Evolutionary conservation across 192 early-diverging fungal species (phyloP).

Genomic region (Lunasporangiospora selenospora): DNA sequence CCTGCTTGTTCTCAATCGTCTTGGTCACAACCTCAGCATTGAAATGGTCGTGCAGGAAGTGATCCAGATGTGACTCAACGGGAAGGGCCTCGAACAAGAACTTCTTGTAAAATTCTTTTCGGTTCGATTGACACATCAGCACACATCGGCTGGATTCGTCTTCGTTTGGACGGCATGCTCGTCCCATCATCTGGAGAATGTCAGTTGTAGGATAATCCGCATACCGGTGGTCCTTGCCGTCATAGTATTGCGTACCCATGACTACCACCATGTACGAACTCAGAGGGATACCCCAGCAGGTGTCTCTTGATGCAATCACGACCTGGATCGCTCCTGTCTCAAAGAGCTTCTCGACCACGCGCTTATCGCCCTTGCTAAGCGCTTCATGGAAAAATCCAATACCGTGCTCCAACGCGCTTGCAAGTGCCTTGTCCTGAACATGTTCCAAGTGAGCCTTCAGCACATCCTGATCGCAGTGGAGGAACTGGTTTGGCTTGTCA

Average conservation of each 20-base stretch:
- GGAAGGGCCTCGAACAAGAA: constrained; percentile 97
- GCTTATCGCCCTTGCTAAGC: constrained; percentile 74
- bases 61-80: constrained; percentile 94
- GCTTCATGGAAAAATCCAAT: constrained; percentile 95
- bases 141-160: constrained; percentile 80
- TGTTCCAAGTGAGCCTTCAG: constrained; percentile 65
- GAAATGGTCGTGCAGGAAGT: constrained; percentile 95
- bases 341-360: constrained; percentile 78
- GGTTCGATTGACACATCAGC: constrained; percentile 92
- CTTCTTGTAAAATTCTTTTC: constrained; percentile 98
- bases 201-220: constrained; percentile 95
- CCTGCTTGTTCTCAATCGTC: constrained; percentile 96
- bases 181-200: constrained; percentile 98
- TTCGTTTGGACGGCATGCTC: constrained; percentile 73
- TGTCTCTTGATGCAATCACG: constrained; percentile 87
- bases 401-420: constrained; percentile 75
- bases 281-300: constrained; percentile 92
- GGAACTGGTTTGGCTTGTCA: constrained; percentile 74
- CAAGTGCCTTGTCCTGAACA: constrained; percentile 78
- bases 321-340: constrained; percentile 83
- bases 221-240: constrained; percentile 96
- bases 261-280: constrained; percentile 86
- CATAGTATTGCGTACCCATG: constrained; percentile 97
- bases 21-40: constrained; percentile 96
- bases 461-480: constrained; percentile 70